A percentile compares a stretch with the other conserved stretches of the same genome.
These are phyloP conservation scores for Geosmithia putterillii DNA, from an alignment of 2,329 filamentous ascomycete genomes.

Conservation along the genomic window DNA sequence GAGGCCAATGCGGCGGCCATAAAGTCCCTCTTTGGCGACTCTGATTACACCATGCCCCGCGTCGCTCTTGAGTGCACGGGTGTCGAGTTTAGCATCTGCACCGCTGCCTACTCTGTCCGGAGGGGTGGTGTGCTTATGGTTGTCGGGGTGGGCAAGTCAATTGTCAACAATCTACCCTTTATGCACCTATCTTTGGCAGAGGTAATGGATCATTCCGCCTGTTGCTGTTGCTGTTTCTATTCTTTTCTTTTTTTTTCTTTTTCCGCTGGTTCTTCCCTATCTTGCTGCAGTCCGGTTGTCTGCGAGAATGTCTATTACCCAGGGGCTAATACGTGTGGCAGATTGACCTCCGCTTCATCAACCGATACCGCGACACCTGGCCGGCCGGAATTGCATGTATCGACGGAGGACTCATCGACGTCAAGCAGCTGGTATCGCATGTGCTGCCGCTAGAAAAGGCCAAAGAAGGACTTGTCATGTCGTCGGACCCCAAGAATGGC, in stretches of 20 bases:
- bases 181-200: constrained; percentile 54
- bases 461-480: constrained; percentile 25
- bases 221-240: neutral
- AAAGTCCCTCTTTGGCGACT: constrained; percentile 32
- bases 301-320: no score
- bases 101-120: constrained; percentile 42
- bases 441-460: constrained; percentile 49
- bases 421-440: constrained; percentile 49
- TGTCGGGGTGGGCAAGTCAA: constrained; percentile 48
- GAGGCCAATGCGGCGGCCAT: constrained; percentile 3
- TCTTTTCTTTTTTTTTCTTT: neutral
- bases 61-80: constrained; percentile 55
- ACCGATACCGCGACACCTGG: constrained; percentile 60
- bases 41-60: constrained; percentile 44
- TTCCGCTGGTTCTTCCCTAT: neutral
- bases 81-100: constrained; percentile 49
- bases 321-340: constrained; percentile 10
- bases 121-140: constrained; percentile 50
- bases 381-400: constrained; percentile 51
- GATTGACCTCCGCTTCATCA: constrained; percentile 60
- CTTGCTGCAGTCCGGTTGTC: no score
- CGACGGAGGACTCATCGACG: constrained; percentile 44
- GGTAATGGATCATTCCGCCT: constrained; percentile 17
- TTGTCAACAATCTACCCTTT: constrained; percentile 55
- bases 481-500: constrained; percentile 18